A percentile compares a stretch with the other conserved stretches of the same genome.
Evolutionary conservation across 495 filamentous ascomycete species (phyloP).

Genomic region (Lasiosphaeria miniovina): DNA sequence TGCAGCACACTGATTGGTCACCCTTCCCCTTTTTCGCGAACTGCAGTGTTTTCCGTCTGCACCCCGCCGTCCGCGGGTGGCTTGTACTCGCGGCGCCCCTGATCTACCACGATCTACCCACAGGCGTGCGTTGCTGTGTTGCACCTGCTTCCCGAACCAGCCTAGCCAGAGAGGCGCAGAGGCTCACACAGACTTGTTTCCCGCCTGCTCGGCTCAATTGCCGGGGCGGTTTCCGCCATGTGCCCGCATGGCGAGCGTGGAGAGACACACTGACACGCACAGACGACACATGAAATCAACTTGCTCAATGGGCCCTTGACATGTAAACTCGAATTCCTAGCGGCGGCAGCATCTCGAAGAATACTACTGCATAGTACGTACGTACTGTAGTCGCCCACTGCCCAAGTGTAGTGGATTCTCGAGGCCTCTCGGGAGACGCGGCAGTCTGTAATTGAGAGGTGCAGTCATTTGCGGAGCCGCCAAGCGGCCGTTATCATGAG

Average conservation of each 20-base stretch:
- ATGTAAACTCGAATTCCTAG: too few species aligned
- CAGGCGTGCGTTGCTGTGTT: not conserved
- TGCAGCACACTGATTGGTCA: too few species aligned
- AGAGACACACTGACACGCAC: not conserved
- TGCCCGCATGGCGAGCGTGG: not conserved
- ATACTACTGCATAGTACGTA: too few species aligned
- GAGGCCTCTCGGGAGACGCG: too few species aligned
- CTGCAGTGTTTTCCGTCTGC: too few species aligned
- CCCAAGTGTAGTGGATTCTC: too few species aligned
- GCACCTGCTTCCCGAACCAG: not conserved
- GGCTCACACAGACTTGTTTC: not conserved
- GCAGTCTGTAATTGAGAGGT: too few species aligned
- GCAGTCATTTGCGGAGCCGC: not conserved
- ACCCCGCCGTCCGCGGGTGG: not conserved
- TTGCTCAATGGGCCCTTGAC: too few species aligned
- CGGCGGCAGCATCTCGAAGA: too few species aligned
- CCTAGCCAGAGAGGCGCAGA: not conserved
- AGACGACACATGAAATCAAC: too few species aligned
- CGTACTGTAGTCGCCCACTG: too few species aligned
- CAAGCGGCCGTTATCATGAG: constrained; percentile 1
- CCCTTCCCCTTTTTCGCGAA: too few species aligned
- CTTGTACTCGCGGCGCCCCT: constrained; percentile 1
- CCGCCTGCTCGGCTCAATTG: not conserved
- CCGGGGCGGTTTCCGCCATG: not conserved
- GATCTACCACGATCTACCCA: constrained; percentile 9